Percentiles rank a stretch among this genome's conserved stretches.
These are phyloP conservation scores for Huntiella savannae DNA, from an alignment of 2,329 filamentous ascomycete species.

Conservation along the genomic window DNA sequence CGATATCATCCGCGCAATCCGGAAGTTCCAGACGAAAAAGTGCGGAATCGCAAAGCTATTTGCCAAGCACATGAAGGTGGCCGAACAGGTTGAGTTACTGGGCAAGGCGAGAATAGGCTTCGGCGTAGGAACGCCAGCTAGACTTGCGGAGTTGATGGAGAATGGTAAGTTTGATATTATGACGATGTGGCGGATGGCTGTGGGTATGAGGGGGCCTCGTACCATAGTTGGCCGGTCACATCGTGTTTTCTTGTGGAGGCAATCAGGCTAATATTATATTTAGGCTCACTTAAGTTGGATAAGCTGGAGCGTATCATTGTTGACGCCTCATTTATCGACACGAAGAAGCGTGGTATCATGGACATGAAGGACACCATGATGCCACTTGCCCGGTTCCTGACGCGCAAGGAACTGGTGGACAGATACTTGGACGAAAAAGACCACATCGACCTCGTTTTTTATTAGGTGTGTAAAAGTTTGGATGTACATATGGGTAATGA, in stretches of 20 bases:
- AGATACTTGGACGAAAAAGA: slow-evolving; percentile 43
- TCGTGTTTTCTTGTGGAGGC: background rate
- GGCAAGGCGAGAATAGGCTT: slow-evolving; percentile 56
- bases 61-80: slow-evolving; percentile 92
- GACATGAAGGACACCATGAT: slow-evolving; percentile 90
- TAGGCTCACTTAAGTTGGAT: slow-evolving; percentile 48
- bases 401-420: slow-evolving; percentile 49
- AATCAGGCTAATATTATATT: background rate
- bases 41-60: slow-evolving; percentile 76
- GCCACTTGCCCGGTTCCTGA: slow-evolving; percentile 57
- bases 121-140: slow-evolving; percentile 73
- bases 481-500: no score
- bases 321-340: slow-evolving; percentile 82
- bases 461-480: slow-evolving; percentile 20
- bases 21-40: slow-evolving; percentile 63
- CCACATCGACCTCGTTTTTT: slow-evolving; percentile 45
- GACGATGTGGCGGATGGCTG: background rate
- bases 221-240: background rate
- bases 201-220: background rate
- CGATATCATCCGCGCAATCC: slow-evolving; percentile 57
- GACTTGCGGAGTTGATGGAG: slow-evolving; percentile 65
- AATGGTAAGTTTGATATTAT: slow-evolving; percentile 35
- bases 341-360: slow-evolving; percentile 82
- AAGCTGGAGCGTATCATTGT: slow-evolving; percentile 64
- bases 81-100: slow-evolving; percentile 64